phyloP scores from a whole-genome alignment of 2,329 filamentous ascomycete species.

The Talaromyces marneffei region DNA sequence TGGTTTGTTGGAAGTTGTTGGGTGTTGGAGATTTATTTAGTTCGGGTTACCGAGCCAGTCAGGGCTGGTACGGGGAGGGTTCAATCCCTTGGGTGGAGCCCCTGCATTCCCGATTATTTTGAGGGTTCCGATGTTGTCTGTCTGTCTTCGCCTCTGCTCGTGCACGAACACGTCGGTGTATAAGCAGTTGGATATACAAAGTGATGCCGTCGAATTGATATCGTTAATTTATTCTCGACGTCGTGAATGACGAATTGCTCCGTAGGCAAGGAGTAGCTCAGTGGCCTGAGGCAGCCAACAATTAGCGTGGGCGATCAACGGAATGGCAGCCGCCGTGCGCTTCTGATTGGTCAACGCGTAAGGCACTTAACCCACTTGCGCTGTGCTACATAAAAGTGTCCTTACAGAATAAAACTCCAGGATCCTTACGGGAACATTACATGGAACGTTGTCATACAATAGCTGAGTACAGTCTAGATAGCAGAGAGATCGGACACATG shows the following conservation, averaged over 20 bases:
- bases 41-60: conserved; percentile 9
- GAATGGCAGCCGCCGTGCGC: neutral
- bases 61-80: neutral
- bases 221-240: neutral
- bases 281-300: neutral
- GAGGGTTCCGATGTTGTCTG: neutral
- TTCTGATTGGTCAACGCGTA: neutral
- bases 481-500: neutral
- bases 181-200: neutral
- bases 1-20: neutral
- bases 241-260: too few species aligned
- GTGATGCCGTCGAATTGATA: neutral
- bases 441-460: neutral
- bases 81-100: neutral
- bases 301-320: neutral
- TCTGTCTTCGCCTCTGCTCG: neutral
- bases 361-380: neutral
- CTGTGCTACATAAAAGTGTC: neutral
- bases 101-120: neutral
- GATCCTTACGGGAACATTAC: neutral
- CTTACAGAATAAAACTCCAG: neutral
- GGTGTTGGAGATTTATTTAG: neutral
- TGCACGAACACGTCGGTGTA: neutral
- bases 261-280: too few species aligned
- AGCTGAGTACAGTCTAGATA: neutral